Evolutionary conservation across 2,329 filamentous ascomycete species (phyloP).

Genomic region (Alternaria metachromatica): DNA sequence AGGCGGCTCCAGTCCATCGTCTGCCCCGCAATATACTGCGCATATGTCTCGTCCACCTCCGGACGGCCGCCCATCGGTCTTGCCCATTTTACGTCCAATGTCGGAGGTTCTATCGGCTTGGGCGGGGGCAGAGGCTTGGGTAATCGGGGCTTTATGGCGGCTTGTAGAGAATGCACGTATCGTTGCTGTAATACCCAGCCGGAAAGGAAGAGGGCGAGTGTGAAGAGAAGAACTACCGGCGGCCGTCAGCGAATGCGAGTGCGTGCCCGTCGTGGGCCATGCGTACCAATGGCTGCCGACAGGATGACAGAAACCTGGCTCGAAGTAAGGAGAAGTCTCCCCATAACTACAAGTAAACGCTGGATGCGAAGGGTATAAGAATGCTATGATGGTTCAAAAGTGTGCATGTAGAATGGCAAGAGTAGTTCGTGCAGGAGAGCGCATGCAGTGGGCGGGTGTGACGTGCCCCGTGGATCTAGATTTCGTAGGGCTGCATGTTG

Average conservation of each 20-base stretch:
- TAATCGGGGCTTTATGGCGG: conserved; percentile 67
- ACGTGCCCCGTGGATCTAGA: conserved; percentile 31
- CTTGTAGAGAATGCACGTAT: conserved; percentile 78
- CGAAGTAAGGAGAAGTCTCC: conserved; percentile 67
- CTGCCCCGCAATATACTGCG: conserved; percentile 42
- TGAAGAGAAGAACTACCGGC: conserved; percentile 72
- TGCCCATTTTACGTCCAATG: conserved; percentile 47
- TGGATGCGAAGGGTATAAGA: conserved; percentile 25
- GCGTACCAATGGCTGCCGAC: conserved; percentile 68
- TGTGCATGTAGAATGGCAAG: conserved; percentile 16
- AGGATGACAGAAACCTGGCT: conserved; percentile 73
- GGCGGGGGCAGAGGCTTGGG: conserved; percentile 49
- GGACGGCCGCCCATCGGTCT: conserved; percentile 37
- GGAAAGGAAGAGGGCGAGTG: conserved; percentile 81
- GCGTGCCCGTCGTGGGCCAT: not conserved
- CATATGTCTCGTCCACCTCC: conserved; percentile 37
- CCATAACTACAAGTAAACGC: conserved; percentile 25
- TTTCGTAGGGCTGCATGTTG: conserved; percentile 26
- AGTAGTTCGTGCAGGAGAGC: conserved; percentile 27
- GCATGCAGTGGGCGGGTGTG: conserved; percentile 33
- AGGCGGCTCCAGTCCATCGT: conserved; percentile 54
- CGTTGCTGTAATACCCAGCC: conserved; percentile 89
- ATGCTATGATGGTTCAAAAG: conserved; percentile 14
- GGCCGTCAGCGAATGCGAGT: not conserved
- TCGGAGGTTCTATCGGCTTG: conserved; percentile 43